Evolutionary conservation across 148 eudicot genomes (phyloP), one percentile per base, ranked within the genome.

Genomic region (Rhododendron griersonianum): DNA sequence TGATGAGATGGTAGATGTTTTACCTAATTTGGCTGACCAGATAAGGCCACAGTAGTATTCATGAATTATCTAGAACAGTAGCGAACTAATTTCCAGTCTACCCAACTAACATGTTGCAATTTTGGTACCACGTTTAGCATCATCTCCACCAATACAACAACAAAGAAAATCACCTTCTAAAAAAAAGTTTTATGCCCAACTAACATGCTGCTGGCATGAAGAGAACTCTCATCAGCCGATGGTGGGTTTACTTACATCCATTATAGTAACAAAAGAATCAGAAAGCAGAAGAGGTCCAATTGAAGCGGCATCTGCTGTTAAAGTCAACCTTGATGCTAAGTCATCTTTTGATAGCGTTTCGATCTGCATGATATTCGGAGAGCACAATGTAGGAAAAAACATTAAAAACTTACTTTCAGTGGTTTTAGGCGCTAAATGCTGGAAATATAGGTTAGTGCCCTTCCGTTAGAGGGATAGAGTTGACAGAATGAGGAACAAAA

Each of bases 341-440:
- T 95, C 98, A 21, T 97, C 99, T 86, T 83, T 94, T 45, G 94
- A 92, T 78, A 95, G 92, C 67, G 92, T 92, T 88, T 97, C 99
- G 79, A 97, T 98, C 98, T 97, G 91, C 89, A 86, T 19, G 88
- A 86, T 21, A 83, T 86, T 83, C 78, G 55, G 63, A 83, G n/a
- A 65, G 39, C 25, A 5, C 19, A 76, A 82, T 41, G 30, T 76
- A 65, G 33, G 48, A 57, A 77, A 71, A 15, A 59, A 39, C 33
- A 28, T 65, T 3, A 55, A 25, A 55, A 41, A 73, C n/a, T 33
- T n/a, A 41, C 45, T 41, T 41, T 41, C 45, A 41, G 45, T 41
- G 8, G 45, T 41, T 41, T 41, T 6, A 41, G 45, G 45, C 1
- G 45, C 45, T 41, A 6, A 41, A 41, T 41, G 45, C 45, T 41